These are phyloP conservation scores for Ustilago xerochloae DNA, from an alignment of 1,284 basidiomycete species.

Conservation along the genomic window DNA sequence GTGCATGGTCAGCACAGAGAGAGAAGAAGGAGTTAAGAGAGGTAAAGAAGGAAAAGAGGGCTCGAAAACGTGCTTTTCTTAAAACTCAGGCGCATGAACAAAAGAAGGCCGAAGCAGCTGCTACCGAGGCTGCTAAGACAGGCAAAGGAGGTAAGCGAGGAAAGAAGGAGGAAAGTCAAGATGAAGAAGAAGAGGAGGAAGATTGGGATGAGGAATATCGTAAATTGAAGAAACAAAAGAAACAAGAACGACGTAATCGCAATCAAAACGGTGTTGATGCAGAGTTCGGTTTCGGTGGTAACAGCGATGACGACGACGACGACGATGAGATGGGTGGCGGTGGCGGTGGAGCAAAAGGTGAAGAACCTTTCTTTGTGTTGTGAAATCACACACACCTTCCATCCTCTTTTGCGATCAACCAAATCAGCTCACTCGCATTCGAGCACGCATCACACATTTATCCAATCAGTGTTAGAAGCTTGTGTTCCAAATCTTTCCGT, in stretches of 20 bases:
- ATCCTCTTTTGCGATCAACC: not conserved
- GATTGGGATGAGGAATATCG: slow-evolving; percentile 58
- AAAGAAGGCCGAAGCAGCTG: not conserved
- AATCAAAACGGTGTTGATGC: not conserved
- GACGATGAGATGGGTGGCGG: not conserved
- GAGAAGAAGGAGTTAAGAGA: slow-evolving; percentile 29
- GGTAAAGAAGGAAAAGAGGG: slow-evolving; percentile 40
- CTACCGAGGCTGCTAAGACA: not conserved
- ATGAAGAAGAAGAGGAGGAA: slow-evolving; percentile 52
- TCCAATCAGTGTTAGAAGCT: too few species aligned
- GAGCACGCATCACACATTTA: too few species aligned
- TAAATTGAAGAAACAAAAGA: slow-evolving; percentile 46
- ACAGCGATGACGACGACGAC: slow-evolving; percentile 6
- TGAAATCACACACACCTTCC: not conserved
- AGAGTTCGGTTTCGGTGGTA: not conserved
- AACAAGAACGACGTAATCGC: not conserved
- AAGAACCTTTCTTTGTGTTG: slow-evolving; percentile 43
- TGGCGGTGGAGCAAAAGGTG: not conserved
- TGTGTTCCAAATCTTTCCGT: too few species aligned
- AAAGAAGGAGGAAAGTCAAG: slow-evolving; percentile 37
- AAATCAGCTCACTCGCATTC: not conserved
- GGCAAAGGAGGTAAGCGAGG: not conserved
- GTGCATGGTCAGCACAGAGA: slow-evolving; percentile 55
- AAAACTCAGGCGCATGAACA: slow-evolving; percentile 15
- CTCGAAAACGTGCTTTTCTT: slow-evolving; percentile 46